A percentile compares a stretch with the other conserved stretches of the same genome.
Conservation (phyloP, 208 protist genomes). For the Crithidia bombi region DNA sequence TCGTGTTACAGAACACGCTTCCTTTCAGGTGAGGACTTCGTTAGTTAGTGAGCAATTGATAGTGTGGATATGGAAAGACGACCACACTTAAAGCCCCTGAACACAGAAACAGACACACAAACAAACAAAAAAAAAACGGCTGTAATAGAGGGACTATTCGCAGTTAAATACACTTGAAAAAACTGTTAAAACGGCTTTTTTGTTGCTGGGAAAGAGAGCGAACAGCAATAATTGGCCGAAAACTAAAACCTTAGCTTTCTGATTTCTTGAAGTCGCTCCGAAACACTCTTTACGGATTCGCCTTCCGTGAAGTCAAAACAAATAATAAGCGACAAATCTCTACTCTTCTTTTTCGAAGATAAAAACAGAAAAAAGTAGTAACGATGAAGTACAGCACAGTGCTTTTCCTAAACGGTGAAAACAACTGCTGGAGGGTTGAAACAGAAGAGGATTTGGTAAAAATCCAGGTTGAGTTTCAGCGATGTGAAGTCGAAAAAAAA, state of each 20-base stretch:
- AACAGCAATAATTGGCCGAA: background rate
- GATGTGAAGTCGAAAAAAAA: slow-evolving; percentile 6
- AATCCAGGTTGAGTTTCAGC: background rate
- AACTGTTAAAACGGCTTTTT: background rate
- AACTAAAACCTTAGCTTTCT: background rate
- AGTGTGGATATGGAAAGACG: background rate
- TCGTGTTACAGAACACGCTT: slow-evolving; percentile 3
- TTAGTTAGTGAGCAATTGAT: background rate
- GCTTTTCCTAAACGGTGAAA: slow-evolving; percentile 15
- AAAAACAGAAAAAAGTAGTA: slow-evolving; percentile 13
- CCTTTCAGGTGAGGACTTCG: background rate
- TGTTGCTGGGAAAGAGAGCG: background rate
- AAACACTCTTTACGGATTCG: too few species aligned
- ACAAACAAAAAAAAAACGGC: slow-evolving; percentile 6
- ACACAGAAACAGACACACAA: too few species aligned
- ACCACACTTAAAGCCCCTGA: too few species aligned
- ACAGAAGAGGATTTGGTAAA: background rate
- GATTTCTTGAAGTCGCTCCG: too few species aligned
- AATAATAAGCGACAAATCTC: background rate
- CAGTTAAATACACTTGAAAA: background rate
- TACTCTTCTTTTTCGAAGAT: slow-evolving; percentile 3
- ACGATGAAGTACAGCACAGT: slow-evolving; percentile 15
- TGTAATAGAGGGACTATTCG: background rate
- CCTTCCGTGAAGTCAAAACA: too few species aligned
- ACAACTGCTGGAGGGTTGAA: background rate